Base-by-base conservation (phyloP, 306 rosid genomes). In the Quercus ilex region DNA sequence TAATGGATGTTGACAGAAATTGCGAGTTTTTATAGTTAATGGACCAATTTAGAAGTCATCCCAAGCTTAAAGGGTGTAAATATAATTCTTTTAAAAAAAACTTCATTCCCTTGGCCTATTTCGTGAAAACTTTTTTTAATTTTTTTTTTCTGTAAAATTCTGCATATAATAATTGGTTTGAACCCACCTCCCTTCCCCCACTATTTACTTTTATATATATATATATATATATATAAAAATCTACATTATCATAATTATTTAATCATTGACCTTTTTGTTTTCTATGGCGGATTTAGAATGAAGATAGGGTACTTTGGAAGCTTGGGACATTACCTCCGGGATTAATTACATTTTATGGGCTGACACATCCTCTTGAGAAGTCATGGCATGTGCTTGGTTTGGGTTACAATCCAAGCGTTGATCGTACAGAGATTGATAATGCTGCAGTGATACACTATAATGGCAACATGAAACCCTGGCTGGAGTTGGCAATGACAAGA, bases 351-450 rank as follows among this genome's bases (percentile, higher is more conserved):
- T 96, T 96, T 77, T 93, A 96, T 58, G 94, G 98, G 75, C 82
- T 93, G 89, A 96, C 94, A 19, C 89, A 91, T 80, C 92, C 99
- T 0, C 88, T 96, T 33, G 71, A 87, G 41, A 96, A 93, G 87
- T 89, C 94, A 18, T 96, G 99, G 99, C 98, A 96, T 77, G 97
- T 96, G 28, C 99, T 96, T 76, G 99, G 99, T 80, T 90, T 96
- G 88, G 99, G 99, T 46, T 96, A 96, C 88, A 93, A 91, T 84
- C 98, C 99, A 56, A 91, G 90, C 41, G 81, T 96, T 43, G 91
- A 85, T 78, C 89, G 87, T 62, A 55, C 82, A 5, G 84, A 85
- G 57, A 85, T 96, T 31, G 94, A 91, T 26, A 89, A 88, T 12
- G 98, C 99, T 20, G 97, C 99, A 33, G 98, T 96, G 30, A 77